Evolutionary conservation across 2,329 filamentous ascomycete genomes (phyloP).

Genomic region (Clonostachys chloroleuca): DNA sequence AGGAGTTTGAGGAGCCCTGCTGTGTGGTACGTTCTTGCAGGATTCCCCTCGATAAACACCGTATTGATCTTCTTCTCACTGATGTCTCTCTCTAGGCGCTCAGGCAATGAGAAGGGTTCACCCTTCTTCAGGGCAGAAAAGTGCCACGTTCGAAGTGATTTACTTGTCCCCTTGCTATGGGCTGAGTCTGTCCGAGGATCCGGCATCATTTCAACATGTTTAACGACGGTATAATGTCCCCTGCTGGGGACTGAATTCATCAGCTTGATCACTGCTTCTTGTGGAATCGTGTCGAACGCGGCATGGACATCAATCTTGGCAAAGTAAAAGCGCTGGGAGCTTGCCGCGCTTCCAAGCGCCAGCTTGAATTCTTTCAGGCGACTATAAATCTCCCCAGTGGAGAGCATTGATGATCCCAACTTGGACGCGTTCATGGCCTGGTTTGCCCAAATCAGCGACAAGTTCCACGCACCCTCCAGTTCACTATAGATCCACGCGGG

Average conservation of each 20-base stretch:
- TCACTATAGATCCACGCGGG: neutral
- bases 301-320: conserved; percentile 88
- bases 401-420: conserved; percentile 79
- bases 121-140: conserved; percentile 38
- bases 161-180: conserved; percentile 14
- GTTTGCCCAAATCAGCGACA: neutral
- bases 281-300: conserved; percentile 94
- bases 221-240: conserved; percentile 64
- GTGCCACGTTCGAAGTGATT: conserved; percentile 44
- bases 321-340: conserved; percentile 62
- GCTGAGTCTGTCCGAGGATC: conserved; percentile 17
- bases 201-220: conserved; percentile 68
- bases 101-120: conserved; percentile 29
- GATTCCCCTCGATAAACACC: conserved; percentile 70
- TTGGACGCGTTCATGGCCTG: conserved; percentile 43
- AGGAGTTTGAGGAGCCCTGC: conserved; percentile 65
- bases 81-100: conserved; percentile 32
- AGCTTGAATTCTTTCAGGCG: conserved; percentile 67
- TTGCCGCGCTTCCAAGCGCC: conserved; percentile 25
- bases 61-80: conserved; percentile 55
- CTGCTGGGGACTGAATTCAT: conserved; percentile 54
- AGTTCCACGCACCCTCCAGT: neutral
- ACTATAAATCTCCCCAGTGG: conserved; percentile 73
- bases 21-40: conserved; percentile 47
- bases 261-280: conserved; percentile 65